Percentiles rank a stretch among this genome's conserved stretches.
Conservation (phyloP, 1,139 yeast genomes). For the Hyphopichia fennica region DNA sequence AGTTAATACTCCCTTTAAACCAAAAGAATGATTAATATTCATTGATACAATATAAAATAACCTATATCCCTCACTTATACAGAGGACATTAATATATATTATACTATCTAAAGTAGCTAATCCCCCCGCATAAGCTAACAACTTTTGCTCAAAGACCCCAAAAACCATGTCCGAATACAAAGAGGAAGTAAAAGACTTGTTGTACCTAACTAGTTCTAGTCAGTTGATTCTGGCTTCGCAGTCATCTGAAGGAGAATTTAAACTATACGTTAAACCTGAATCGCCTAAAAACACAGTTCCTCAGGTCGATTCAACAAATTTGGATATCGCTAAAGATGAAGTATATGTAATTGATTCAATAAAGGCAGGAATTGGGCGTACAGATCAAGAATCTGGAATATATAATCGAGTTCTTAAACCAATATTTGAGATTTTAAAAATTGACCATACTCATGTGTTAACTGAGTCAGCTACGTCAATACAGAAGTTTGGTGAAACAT, state of each 20-base stretch:
- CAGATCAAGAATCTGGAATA: constrained; percentile 25
- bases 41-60: no score
- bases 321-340: background rate
- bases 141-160: no score
- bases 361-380: constrained; percentile 56
- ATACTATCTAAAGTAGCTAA: no score
- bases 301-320: background rate
- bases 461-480: constrained; percentile 40
- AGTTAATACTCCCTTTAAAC: no score
- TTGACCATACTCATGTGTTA: constrained; percentile 37
- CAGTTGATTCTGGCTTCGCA: constrained; percentile 2
- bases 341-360: constrained; percentile 50
- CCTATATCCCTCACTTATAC: no score
- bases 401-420: constrained; percentile 47
- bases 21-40: no score
- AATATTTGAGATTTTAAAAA: constrained; percentile 33
- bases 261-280: background rate
- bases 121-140: no score
- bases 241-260: background rate
- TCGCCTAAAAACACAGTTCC: constrained; percentile 1
- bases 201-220: background rate
- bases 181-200: background rate
- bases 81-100: no score
- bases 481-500: constrained; percentile 28
- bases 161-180: background rate